These are phyloP conservation scores for Floccularia luteovirens DNA, from an alignment of 768 basidiomycete genomes.

Conservation along the genomic window DNA sequence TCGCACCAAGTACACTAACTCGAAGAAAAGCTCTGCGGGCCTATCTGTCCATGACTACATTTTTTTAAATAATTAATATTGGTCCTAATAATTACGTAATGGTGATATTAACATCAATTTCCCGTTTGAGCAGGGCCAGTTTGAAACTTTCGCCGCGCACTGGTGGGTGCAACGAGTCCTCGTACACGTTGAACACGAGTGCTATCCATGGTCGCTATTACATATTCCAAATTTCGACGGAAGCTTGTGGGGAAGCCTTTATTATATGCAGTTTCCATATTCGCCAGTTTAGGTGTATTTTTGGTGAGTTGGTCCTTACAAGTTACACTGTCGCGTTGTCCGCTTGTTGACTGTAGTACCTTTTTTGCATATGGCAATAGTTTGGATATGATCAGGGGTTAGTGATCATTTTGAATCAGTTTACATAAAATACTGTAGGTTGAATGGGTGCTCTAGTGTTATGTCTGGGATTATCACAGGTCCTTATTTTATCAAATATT, in stretches of 20 bases:
- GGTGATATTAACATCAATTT: no score
- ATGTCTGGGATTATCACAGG: slow-evolving; percentile 85
- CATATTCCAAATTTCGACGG: slow-evolving; percentile 24
- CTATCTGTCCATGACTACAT: no score
- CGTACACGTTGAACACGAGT: not conserved
- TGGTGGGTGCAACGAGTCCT: no score
- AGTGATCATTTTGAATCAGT: slow-evolving; percentile 4
- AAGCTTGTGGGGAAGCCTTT: slow-evolving; percentile 64
- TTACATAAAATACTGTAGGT: slow-evolving; percentile 6
- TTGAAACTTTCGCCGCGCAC: no score
- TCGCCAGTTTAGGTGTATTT: slow-evolving; percentile 73
- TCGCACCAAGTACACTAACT: no score
- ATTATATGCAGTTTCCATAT: slow-evolving; percentile 65
- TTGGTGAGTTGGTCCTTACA: slow-evolving; percentile 48
- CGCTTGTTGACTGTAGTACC: slow-evolving; percentile 9
- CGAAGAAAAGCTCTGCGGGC: no score
- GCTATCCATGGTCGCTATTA: slow-evolving; percentile 12
- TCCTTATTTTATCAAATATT: slow-evolving; percentile 70
- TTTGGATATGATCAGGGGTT: slow-evolving; percentile 81
- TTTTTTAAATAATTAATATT: no score
- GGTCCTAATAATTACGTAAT: no score
- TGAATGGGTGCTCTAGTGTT: slow-evolving; percentile 36
- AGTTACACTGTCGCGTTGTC: slow-evolving; percentile 1
- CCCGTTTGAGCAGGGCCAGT: no score
- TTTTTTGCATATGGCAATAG: slow-evolving; percentile 21